These are phyloP conservation scores for Apiospora hydei DNA, from an alignment of 2,329 filamentous ascomycete genomes.

Conservation along the genomic window DNA sequence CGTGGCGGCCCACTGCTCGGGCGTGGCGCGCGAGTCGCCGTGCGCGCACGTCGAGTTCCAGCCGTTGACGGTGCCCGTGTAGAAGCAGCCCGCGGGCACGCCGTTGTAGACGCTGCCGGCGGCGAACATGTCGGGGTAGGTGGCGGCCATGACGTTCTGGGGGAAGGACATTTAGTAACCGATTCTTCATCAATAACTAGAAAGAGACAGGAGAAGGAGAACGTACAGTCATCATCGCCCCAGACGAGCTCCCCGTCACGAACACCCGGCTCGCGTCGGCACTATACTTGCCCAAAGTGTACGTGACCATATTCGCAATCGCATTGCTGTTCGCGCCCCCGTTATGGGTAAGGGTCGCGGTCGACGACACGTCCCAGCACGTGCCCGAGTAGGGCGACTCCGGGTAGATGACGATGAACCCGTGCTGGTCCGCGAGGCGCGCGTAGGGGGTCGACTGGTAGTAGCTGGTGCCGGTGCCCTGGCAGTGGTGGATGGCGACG, in stretches of 20 bases:
- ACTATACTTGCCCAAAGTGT: constrained; percentile 56
- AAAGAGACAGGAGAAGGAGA: background rate
- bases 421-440: constrained; percentile 47
- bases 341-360: constrained; percentile 49
- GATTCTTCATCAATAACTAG: background rate
- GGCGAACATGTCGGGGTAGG: constrained; percentile 56
- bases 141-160: constrained; percentile 53
- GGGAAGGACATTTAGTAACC: background rate
- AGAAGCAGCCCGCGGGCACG: constrained; percentile 53
- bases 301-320: constrained; percentile 66
- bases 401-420: constrained; percentile 62
- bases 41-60: constrained; percentile 62
- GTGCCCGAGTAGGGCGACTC: constrained; percentile 56
- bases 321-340: constrained; percentile 62
- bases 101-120: constrained; percentile 54
- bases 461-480: constrained; percentile 56
- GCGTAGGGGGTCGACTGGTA: constrained; percentile 58
- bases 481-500: constrained; percentile 63
- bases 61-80: constrained; percentile 46
- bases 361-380: constrained; percentile 68
- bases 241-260: constrained; percentile 55
- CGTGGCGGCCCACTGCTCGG: constrained; percentile 56
- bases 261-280: constrained; percentile 59
- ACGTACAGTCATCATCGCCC: constrained; percentile 56
- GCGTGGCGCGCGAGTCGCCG: constrained; percentile 51